Base-by-base conservation (phyloP, 345 rosid species). In the Dipteronia sinensis region DNA sequence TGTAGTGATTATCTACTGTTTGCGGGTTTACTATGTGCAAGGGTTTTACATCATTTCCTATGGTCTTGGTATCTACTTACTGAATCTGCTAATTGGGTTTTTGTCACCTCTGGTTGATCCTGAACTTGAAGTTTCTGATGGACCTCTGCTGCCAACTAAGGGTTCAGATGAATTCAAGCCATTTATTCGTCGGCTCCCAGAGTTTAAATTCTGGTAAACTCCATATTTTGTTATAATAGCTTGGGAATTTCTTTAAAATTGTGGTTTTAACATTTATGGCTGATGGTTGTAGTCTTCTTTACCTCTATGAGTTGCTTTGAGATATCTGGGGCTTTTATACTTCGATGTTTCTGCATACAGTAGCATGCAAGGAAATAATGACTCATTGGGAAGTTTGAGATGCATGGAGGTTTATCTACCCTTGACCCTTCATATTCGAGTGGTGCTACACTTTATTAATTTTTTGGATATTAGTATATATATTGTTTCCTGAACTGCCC, bases 91-190 rank as follows among this genome's bases (percentile, higher is more conserved):
- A 25, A 93, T 95, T 7, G 99, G 99, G 71, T 95, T 95, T 83
- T 79, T 95, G 86, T 95, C 99, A 10, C 99, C 99, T 73, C 85
- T 93, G 69, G 94, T 91, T 76, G 98, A 93, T 84, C 99, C 99
- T 22, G 98, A 93, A 80, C 53, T 89, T 74, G 96, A 93, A 29
- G 83, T 49, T 65, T 84, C 94, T 10, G 94, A 91, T 79, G 97
- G 96, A n/a, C 91, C 99, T 81, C 56, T 84, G 44, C 83, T 95
- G 76, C 99, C 99, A 1, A 95, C 99, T 15, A 92, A 91, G 83
- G 96, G 94, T 72, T 95, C 99, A 59, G 98, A 95, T 80, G 99
- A 95, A 84, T 95, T 95, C 88, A 93, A 91, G 88, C 98, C 98
- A 2, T 95, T 93, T 80, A 92, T 95, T 80, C 96, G 98, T 65